Conservation (phyloP, 2,329 filamentous ascomycete genomes). For the Phaeomoniella chlamydospora region DNA sequence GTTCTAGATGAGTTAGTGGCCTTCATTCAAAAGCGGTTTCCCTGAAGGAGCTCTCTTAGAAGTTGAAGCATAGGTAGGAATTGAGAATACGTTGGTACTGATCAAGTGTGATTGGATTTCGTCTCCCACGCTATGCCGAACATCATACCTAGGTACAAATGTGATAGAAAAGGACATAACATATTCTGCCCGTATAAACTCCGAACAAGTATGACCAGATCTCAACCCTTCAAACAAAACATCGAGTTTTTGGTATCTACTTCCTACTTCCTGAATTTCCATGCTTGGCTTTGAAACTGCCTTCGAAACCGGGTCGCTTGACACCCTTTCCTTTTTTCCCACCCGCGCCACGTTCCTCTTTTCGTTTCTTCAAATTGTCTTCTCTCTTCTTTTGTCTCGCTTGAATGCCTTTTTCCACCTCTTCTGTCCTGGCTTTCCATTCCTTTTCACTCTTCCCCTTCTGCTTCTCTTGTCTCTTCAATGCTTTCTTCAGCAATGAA, state of each 20-base stretch:
- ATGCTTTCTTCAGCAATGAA: conserved; percentile 74
- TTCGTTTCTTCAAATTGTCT: conserved; percentile 59
- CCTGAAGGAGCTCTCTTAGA: too few species aligned
- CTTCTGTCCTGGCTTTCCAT: conserved; percentile 61
- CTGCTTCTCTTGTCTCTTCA: conserved; percentile 79
- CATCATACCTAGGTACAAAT: too few species aligned
- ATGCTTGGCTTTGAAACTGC: conserved; percentile 45
- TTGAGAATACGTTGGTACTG: too few species aligned
- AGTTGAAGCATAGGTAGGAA: too few species aligned
- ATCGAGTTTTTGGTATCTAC: neutral
- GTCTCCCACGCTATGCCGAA: too few species aligned
- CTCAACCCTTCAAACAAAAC: too few species aligned
- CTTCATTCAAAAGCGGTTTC: too few species aligned
- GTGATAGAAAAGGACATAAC: too few species aligned
- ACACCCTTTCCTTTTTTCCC: conserved; percentile 25
- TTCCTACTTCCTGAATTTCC: neutral
- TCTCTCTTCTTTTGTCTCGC: conserved; percentile 72
- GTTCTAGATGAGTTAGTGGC: too few species aligned
- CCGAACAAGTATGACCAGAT: too few species aligned
- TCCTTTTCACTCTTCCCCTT: conserved; percentile 89
- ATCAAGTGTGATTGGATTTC: too few species aligned
- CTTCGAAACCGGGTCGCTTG: conserved; percentile 56
- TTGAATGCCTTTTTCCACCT: conserved; percentile 61
- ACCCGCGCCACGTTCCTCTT: conserved; percentile 57
- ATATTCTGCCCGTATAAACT: too few species aligned